Conservation (phyloP, 1,284 basidiomycete species). For the Heterobasidion irregulare region DNA sequence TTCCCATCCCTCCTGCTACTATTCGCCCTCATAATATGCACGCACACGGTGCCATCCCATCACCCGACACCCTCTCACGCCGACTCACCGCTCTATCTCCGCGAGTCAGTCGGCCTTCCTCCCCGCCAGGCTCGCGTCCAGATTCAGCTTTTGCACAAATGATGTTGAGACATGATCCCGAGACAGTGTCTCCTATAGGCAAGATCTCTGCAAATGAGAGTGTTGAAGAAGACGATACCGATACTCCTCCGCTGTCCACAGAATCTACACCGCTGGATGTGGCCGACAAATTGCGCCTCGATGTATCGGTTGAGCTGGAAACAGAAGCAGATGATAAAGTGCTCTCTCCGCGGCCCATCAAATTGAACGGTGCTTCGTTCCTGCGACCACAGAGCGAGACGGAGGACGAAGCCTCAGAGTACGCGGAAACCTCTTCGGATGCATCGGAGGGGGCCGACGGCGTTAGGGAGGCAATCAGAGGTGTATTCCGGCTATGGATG, state of each 20-base stretch:
- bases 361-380: neutral
- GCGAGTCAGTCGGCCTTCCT: constrained; percentile 9
- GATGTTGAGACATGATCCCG: constrained; percentile 6
- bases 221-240: constrained; percentile 16
- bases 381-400: neutral
- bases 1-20: constrained; percentile 16
- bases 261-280: neutral
- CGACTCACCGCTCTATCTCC: constrained; percentile 21
- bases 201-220: constrained; percentile 15
- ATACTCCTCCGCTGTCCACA: constrained; percentile 11
- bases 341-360: neutral
- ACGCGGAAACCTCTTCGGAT: neutral
- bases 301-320: neutral
- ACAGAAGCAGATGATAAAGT: neutral
- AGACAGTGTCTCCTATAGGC: constrained; percentile 1
- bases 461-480: constrained; percentile 33
- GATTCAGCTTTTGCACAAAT: constrained; percentile 5
- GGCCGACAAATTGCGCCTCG: no score
- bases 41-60: constrained; percentile 22
- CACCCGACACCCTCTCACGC: constrained; percentile 19
- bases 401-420: neutral
- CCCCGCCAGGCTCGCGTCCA: constrained; percentile 11
- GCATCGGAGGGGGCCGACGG: constrained; percentile 16
- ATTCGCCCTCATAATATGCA: constrained; percentile 11
- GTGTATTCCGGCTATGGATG: constrained; percentile 46